These are phyloP conservation scores for Coemansia sp. DNA, from an alignment of 192 early-diverging fungal species.

Conservation along the genomic window DNA sequence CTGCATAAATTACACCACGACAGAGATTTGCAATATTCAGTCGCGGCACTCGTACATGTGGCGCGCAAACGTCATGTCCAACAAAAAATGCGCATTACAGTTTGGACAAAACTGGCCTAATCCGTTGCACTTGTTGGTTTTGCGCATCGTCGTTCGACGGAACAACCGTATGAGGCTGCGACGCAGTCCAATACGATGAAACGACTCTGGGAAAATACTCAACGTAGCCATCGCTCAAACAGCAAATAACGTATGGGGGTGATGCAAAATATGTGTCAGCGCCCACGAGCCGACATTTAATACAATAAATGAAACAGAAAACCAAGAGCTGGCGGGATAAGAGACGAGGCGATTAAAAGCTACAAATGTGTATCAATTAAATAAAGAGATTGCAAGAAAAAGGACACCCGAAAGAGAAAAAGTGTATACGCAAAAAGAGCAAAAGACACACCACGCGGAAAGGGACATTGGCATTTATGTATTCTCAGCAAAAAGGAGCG, in stretches of 20 bases:
- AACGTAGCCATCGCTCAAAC: slow-evolving; percentile 25
- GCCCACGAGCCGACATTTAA: background rate
- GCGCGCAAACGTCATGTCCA: slow-evolving; percentile 53
- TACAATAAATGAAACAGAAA: background rate
- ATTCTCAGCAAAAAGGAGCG: too few relatives aligned
- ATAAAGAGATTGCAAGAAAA: too few relatives aligned
- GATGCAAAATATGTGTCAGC: too few relatives aligned
- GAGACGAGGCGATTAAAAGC: too few relatives aligned
- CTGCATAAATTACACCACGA: too few relatives aligned
- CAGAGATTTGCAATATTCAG: too few relatives aligned
- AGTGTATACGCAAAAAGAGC: too few relatives aligned
- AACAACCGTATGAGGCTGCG: slow-evolving; percentile 48
- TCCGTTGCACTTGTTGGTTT: slow-evolving; percentile 39
- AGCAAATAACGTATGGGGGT: too few relatives aligned
- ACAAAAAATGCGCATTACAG: slow-evolving; percentile 50
- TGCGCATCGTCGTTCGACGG: slow-evolving; percentile 35
- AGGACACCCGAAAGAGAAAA: too few relatives aligned
- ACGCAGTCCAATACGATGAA: slow-evolving; percentile 40
- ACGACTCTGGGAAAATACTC: slow-evolving; percentile 40
- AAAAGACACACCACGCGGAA: too few relatives aligned
- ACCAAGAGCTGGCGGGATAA: background rate
- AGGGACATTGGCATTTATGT: too few relatives aligned
- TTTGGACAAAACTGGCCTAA: slow-evolving; percentile 49
- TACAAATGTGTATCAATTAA: too few relatives aligned
- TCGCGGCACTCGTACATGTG: slow-evolving; percentile 47